Evolutionary conservation across 2,329 filamentous ascomycete genomes (phyloP), one percentile per base, ranked within the genome.

Genomic region (Sordariomycetes sp.): DNA sequence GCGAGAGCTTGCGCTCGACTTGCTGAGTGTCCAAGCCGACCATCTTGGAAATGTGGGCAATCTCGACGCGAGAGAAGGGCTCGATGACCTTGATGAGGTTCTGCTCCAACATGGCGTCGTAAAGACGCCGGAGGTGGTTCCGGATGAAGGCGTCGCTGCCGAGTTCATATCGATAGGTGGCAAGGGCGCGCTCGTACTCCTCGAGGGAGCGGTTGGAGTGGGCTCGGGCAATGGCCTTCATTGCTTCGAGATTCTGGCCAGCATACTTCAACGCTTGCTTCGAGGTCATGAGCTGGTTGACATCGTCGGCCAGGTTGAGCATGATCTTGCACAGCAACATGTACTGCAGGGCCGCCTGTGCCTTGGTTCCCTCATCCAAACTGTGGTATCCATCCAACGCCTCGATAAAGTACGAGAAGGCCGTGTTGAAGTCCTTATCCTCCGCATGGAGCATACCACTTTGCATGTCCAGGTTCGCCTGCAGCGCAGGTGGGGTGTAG

Each of bases 251-350:
- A 55, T 86, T 92, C 64, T 90, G 86, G 49, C 90, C 87, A 21
- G 88, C 88, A 56, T 98, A 96, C 63, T 93, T 92, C 54, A 93
- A 78, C 25, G 93, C 92, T 60, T 95, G 88, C 73, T 98, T 98
- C 35, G 86, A 93, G 20, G 83, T 78, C 78, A 98, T 86, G 46
- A 98, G 76, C 54, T 83, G 79, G 64, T 90, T 94, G 58, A 98
- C 90, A 59, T 98, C 93, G 67, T 96, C 88, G 45, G 79, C 86
- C 26, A 93, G 72, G 64, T 98, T 98, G 48, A 98, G 74, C 93
- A 98, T 98, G 60, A 98, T 92, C 70, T 98, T 98, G 79, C 92
- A 96, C 23, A 98, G 79, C 35, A 98, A 76, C 92, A 98, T 98
- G 71, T 98, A 98, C 68, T 98, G 92, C 45, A 98, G 70, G 9